Evolutionary conservation across 2,329 filamentous ascomycete species (phyloP).

Genomic region (Colletotrichum orbiculare): DNA sequence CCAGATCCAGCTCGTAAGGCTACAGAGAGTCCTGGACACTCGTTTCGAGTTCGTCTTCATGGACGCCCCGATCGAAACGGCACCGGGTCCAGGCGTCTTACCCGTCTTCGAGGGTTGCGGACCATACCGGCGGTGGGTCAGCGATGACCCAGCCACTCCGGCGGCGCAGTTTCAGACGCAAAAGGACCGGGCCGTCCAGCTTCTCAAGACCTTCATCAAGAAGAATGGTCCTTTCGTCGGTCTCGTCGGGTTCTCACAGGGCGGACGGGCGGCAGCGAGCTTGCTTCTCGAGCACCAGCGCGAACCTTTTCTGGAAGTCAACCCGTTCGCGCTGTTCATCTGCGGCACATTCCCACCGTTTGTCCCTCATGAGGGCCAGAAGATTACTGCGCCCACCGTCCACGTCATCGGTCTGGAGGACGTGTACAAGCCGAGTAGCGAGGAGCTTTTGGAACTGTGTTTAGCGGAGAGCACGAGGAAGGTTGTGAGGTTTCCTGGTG

Average conservation of each 20-base stretch:
- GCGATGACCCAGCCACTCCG: conserved; percentile 26
- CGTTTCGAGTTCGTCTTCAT: conserved; percentile 28
- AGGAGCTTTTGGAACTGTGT: conserved; percentile 23
- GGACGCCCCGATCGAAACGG: conserved; percentile 27
- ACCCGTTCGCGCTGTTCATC: conserved; percentile 27
- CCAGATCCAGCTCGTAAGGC: conserved; percentile 28
- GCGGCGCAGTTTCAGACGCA: conserved; percentile 23
- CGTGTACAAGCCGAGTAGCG: conserved; percentile 16
- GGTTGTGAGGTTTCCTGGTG: conserved; percentile 25
- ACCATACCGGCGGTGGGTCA: conserved; percentile 31
- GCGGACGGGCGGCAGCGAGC: conserved; percentile 27
- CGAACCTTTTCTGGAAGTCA: conserved; percentile 15
- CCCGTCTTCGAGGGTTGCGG: conserved; percentile 32
- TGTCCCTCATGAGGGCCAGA: conserved; percentile 12
- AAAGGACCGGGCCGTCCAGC: conserved; percentile 20
- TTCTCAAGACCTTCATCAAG: conserved; percentile 26
- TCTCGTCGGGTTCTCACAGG: conserved; percentile 31
- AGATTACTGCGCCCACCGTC: conserved; percentile 23
- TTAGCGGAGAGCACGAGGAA: conserved; percentile 16
- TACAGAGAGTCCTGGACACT: conserved; percentile 17
- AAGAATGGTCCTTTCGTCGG: conserved; percentile 33
- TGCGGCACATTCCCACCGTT: conserved; percentile 33
- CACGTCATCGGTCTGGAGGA: conserved; percentile 32
- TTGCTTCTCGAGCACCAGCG: conserved; percentile 33
- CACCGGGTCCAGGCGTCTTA: conserved; percentile 25